Evolutionary conservation across 768 basidiomycete genomes (phyloP).

Genomic region (Suillus tomentosus): DNA sequence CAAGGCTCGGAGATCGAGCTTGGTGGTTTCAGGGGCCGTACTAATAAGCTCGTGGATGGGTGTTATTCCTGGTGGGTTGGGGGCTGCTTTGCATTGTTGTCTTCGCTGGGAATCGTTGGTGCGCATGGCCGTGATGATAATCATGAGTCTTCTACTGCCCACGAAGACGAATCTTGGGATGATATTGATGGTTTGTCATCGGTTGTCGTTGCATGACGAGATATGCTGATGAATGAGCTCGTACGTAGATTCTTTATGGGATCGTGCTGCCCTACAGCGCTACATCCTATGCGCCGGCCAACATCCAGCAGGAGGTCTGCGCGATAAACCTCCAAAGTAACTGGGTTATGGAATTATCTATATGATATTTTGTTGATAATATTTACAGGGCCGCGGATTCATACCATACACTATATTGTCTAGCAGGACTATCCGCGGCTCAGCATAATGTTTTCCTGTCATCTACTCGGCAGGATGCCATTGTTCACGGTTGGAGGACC

Average conservation of each 20-base stretch:
- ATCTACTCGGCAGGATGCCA: slow-evolving; percentile 31
- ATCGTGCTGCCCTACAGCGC: slow-evolving; percentile 77
- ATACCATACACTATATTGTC: slow-evolving; percentile 93
- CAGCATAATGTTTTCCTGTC: slow-evolving; percentile 76
- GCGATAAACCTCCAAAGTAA: slow-evolving; percentile 96
- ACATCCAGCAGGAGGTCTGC: slow-evolving; percentile 79
- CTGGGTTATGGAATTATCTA: slow-evolving; percentile 18
- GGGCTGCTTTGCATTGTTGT: slow-evolving; percentile 79
- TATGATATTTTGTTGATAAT: slow-evolving; percentile 6
- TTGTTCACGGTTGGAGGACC: slow-evolving; percentile 42
- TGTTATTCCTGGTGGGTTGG: slow-evolving; percentile 99
- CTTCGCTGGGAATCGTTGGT: slow-evolving; percentile 51
- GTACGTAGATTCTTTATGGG: slow-evolving; percentile 47
- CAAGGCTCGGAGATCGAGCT: slow-evolving; percentile 83
- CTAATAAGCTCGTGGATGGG: slow-evolving; percentile 98
- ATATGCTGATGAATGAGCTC: slow-evolving; percentile 28
- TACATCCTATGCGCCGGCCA: slow-evolving; percentile 89
- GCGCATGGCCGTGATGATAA: slow-evolving; percentile 34
- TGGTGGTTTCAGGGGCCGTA: slow-evolving; percentile 91
- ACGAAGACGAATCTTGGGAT: slow-evolving; percentile 55
- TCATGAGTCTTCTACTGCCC: background rate
- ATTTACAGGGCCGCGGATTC: slow-evolving; percentile 74
- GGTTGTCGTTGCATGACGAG: background rate
- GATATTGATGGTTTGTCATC: slow-evolving; percentile 62
- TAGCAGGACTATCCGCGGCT: slow-evolving; percentile 85